Conservation (phyloP, 805 yeast species). For the Suhomyces sp. region DNA sequence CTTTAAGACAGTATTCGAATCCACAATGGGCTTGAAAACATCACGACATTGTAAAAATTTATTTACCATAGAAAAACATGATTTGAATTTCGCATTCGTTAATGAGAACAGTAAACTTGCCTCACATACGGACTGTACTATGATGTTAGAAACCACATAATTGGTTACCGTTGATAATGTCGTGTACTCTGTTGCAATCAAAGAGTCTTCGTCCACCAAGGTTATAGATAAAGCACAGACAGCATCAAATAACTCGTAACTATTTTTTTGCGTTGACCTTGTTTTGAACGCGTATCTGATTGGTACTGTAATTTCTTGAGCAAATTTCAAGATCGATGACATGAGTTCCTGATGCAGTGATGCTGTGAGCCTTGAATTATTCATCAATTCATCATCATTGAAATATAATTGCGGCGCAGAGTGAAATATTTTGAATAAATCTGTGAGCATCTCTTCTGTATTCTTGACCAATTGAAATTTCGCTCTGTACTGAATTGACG, state of each 20-base stretch:
- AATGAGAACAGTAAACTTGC: constrained; percentile 33
- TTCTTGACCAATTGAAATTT: constrained; percentile 4
- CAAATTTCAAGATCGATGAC: constrained; percentile 14
- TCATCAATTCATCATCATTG: constrained; percentile 24
- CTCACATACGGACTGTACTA: constrained; percentile 36
- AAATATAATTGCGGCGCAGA: constrained; percentile 36
- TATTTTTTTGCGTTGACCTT: constrained; percentile 12
- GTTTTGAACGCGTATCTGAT: constrained; percentile 24
- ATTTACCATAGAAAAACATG: constrained; percentile 35
- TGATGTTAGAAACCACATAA: constrained; percentile 27
- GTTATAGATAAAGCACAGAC: constrained; percentile 34
- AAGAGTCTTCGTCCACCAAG: constrained; percentile 21
- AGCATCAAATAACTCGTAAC: constrained; percentile 26
- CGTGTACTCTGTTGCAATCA: constrained; percentile 17
- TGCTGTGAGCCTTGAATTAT: constrained; percentile 13
- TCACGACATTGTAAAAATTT: constrained; percentile 31
- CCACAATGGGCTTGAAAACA: constrained; percentile 11
- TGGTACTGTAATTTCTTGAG: constrained; percentile 27
- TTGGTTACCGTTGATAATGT: constrained; percentile 27
- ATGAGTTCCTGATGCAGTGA: constrained; percentile 12
- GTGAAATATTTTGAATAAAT: constrained; percentile 31
- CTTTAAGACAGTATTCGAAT: constrained; percentile 5
- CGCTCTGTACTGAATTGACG: constrained; percentile 4
- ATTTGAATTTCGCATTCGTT: constrained; percentile 36
- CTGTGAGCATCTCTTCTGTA: constrained; percentile 30